Evolutionary conservation across 495 filamentous ascomycete genomes (phyloP).

Genomic region (Viridothelium virens): DNA sequence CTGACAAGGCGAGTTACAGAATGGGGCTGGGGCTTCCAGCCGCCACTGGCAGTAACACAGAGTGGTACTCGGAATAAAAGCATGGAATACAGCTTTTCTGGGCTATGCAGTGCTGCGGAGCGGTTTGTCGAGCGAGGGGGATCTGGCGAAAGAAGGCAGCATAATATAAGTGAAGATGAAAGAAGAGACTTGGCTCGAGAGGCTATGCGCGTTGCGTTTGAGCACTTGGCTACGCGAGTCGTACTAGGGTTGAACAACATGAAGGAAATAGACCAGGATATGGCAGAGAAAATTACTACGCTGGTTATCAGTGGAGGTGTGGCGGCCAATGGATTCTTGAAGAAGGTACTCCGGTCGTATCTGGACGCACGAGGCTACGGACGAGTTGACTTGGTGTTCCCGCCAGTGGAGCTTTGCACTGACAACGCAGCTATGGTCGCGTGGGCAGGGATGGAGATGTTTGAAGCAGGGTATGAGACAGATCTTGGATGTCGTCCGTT

Average conservation of each 20-base stretch:
- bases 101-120: slow-evolving; percentile 49
- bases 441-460: slow-evolving; percentile 93
- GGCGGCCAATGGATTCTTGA: slow-evolving; percentile 70
- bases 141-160: slow-evolving; percentile 28
- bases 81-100: slow-evolving; percentile 58
- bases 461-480: slow-evolving; percentile 62
- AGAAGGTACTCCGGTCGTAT: slow-evolving; percentile 53
- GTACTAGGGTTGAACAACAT: slow-evolving; percentile 51
- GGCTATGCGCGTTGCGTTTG: slow-evolving; percentile 72
- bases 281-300: slow-evolving; percentile 40
- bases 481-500: slow-evolving; percentile 51
- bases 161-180: slow-evolving; percentile 40
- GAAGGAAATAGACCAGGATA: slow-evolving; percentile 17
- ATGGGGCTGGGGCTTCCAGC: slow-evolving; percentile 52
- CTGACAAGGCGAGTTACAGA: slow-evolving; percentile 34
- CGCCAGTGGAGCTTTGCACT: slow-evolving; percentile 69
- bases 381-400: slow-evolving; percentile 58
- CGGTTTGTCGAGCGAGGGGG: slow-evolving; percentile 36
- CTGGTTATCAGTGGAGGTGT: slow-evolving; percentile 87
- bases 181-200: slow-evolving; percentile 58
- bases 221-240: slow-evolving; percentile 71
- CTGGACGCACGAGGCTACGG: slow-evolving; percentile 57
- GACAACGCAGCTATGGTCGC: slow-evolving; percentile 99
- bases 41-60: slow-evolving; percentile 46
- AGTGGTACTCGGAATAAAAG: slow-evolving; percentile 29